A percentile compares a stretch with the other conserved stretches of the same genome.
Conservation (phyloP, 1,139 yeast genomes). For the Casaregolazyma lundiana region DNA sequence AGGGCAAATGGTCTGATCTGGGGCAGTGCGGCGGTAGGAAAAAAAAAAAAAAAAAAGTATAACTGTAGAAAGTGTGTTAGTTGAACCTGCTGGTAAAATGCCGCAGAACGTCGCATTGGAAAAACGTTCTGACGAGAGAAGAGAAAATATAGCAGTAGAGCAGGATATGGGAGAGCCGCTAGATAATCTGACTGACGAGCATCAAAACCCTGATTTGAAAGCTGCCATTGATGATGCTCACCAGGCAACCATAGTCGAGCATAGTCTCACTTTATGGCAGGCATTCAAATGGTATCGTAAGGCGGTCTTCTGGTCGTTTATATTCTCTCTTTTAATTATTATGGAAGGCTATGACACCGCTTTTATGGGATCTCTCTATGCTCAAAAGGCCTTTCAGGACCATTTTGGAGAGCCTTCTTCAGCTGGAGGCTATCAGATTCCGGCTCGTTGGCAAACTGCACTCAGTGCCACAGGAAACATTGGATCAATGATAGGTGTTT, state of each 20-base stretch:
- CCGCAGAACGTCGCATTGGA: background rate
- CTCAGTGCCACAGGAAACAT: conserved; percentile 37
- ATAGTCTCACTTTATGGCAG: conserved; percentile 40
- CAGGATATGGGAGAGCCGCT: background rate
- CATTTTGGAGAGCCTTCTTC: conserved; percentile 9
- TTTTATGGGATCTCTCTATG: conserved; percentile 32
- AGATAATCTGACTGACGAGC: too few relatives aligned
- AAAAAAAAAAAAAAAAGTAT: too few relatives aligned
- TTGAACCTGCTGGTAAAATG: too few relatives aligned
- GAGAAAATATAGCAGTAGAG: background rate
- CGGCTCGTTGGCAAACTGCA: conserved; percentile 46
- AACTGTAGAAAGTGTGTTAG: too few relatives aligned
- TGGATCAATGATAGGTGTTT: conserved; percentile 39
- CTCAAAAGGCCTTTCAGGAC: conserved; percentile 9
- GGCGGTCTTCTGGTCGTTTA: conserved; percentile 40
- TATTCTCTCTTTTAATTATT: conserved; percentile 38
- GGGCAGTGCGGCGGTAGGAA: too few relatives aligned
- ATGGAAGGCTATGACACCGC: conserved; percentile 46
- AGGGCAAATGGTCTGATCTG: too few relatives aligned
- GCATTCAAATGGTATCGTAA: conserved; percentile 37
- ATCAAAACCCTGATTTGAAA: background rate
- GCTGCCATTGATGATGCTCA: background rate
- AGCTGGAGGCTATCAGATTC: conserved; percentile 31
- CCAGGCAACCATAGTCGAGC: conserved; percentile 23
- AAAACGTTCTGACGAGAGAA: background rate